Conservation (phyloP, 2,329 filamentous ascomycete species). For the Nigrospora osmanthi region DNA sequence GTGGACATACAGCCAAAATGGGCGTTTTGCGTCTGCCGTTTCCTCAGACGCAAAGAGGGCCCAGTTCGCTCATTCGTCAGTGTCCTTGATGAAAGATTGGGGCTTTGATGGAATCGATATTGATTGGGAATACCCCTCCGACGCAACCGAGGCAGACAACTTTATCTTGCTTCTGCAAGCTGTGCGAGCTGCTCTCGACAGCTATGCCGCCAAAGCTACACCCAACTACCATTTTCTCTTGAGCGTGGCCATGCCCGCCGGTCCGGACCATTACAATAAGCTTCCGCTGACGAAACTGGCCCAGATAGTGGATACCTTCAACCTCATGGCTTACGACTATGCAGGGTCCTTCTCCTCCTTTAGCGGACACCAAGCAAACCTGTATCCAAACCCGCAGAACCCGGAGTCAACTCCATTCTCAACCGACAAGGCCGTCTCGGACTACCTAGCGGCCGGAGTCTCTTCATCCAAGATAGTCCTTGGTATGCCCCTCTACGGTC, state of each 20-base stretch:
- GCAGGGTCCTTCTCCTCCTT: conserved; percentile 13
- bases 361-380: conserved; percentile 65
- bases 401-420: conserved; percentile 60
- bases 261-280: conserved; percentile 33
- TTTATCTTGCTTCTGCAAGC: conserved; percentile 34
- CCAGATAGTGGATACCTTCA: conserved; percentile 1
- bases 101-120: conserved; percentile 50
- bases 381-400: conserved; percentile 48
- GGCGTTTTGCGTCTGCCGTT: conserved; percentile 54
- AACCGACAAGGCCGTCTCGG: conserved; percentile 55
- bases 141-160: conserved; percentile 27
- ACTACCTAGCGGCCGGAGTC: conserved; percentile 58
- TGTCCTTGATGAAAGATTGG: conserved; percentile 62
- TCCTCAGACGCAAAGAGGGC: conserved; percentile 52
- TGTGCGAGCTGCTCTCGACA: conserved; percentile 27
- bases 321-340: not conserved
- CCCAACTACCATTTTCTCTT: conserved; percentile 38
- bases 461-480: conserved; percentile 60
- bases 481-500: conserved; percentile 76
- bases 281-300: not conserved
- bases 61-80: conserved; percentile 61
- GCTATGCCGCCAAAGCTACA: conserved; percentile 16
- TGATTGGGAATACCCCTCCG: conserved; percentile 47
- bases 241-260: conserved; percentile 42
- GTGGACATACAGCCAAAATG: conserved; percentile 58